Evolutionary conservation across 306 rosid species (phyloP).

Genomic region (Begonia loranthoides): DNA sequence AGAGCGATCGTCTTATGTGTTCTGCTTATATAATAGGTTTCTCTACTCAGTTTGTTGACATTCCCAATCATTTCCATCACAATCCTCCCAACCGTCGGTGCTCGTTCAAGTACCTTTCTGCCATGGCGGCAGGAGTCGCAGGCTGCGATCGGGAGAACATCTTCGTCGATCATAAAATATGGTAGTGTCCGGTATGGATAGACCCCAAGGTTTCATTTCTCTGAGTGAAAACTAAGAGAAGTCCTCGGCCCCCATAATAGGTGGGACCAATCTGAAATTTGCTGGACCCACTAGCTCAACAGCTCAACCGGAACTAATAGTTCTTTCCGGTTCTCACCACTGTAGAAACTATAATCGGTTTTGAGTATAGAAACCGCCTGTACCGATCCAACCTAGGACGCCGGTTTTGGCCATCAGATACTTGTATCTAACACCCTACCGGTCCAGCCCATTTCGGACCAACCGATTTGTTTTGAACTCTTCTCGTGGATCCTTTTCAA

Average conservation of each 20-base stretch:
- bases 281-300: constrained; percentile 44
- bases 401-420: constrained; percentile 73
- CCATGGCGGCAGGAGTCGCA: constrained; percentile 68
- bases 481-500: constrained; percentile 58
- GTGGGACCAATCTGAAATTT: constrained; percentile 70
- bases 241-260: constrained; percentile 98
- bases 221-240: constrained; percentile 71
- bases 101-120: constrained; percentile 79
- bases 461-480: constrained; percentile 70
- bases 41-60: no score
- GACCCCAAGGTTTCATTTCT: constrained; percentile 85
- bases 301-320: no score
- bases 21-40: no score
- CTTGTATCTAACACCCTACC: constrained; percentile 52
- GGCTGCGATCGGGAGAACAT: constrained; percentile 65
- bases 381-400: constrained; percentile 75
- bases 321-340: no score
- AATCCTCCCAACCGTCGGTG: not conserved
- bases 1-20: no score
- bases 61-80: no score
- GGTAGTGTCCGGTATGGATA: constrained; percentile 82
- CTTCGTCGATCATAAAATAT: constrained; percentile 79
- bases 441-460: constrained; percentile 61
- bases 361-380: no score
- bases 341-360: no score